These are phyloP conservation scores for Aegilops bicornis DNA, from an alignment of 176 grass and related monocot species.

Conservation along the genomic window DNA sequence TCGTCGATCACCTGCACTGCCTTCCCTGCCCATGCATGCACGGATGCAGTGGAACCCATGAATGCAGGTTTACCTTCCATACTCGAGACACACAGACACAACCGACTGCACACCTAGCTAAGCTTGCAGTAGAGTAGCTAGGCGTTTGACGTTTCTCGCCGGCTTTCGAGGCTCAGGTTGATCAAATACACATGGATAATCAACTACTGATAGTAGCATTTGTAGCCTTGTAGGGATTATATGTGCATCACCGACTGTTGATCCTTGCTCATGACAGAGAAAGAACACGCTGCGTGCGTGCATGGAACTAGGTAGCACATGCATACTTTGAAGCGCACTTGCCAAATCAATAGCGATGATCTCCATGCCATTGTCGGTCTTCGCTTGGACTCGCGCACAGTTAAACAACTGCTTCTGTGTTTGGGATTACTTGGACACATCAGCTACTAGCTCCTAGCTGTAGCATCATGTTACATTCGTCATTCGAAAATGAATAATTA, in stretches of 20 bases:
- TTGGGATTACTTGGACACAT: background rate
- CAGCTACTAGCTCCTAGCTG: background rate
- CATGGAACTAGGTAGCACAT: background rate
- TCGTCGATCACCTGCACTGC: background rate
- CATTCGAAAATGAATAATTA: background rate
- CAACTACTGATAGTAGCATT: background rate
- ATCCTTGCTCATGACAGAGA: background rate
- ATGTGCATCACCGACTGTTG: background rate
- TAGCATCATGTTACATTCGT: background rate
- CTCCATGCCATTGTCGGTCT: slow-evolving; percentile 25
- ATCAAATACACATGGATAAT: background rate
- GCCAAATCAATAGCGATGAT: slow-evolving; percentile 37
- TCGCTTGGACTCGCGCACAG: background rate
- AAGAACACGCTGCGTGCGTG: slow-evolving; percentile 2
- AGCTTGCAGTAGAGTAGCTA: no score
- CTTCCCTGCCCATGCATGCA: background rate
- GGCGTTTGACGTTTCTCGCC: background rate
- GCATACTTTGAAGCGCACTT: background rate
- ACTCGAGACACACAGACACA: background rate
- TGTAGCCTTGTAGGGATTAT: background rate
- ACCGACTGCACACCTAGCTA: no score
- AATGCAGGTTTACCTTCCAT: background rate
- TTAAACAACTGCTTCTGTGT: background rate
- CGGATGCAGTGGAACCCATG: background rate
- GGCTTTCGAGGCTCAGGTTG: no score